Conservation (phyloP, 2,329 filamentous ascomycete species). For the Ophiocordyceps camponoti-leonardi region DNA sequence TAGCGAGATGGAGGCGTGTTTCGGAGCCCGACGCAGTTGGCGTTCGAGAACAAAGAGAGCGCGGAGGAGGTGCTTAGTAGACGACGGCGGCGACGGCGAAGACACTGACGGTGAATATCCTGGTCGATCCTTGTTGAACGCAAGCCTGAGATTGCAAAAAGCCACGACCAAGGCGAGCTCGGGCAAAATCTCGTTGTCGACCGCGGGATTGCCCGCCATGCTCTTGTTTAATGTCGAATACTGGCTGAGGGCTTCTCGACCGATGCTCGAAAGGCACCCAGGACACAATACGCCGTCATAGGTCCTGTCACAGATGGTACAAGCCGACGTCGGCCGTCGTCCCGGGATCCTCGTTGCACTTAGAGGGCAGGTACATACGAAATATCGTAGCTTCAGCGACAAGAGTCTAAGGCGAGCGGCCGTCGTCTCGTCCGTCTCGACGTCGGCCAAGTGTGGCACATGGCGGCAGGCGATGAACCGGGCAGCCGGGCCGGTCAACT, state of each 20-base stretch:
- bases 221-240: conserved; percentile 3
- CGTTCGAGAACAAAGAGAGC: conserved; percentile 31
- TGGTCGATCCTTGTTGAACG: conserved; percentile 5
- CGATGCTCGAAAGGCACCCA: conserved; percentile 9
- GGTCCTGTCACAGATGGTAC: conserved; percentile 8
- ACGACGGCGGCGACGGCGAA: conserved; percentile 3
- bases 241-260: conserved; percentile 6
- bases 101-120: background rate
- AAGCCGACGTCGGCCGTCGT: conserved; percentile 7
- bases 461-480: conserved; percentile 20
- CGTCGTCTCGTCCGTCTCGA: conserved; percentile 8
- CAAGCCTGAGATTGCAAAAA: conserved; percentile 15
- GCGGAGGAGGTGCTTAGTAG: conserved; percentile 22
- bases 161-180: conserved; percentile 18
- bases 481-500: conserved; percentile 22
- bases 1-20: conserved; percentile 28
- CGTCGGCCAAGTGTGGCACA: conserved; percentile 13
- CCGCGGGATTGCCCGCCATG: background rate
- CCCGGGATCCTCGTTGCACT: conserved; percentile 7
- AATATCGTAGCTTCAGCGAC: conserved; percentile 25
- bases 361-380: conserved; percentile 20
- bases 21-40: conserved; percentile 25
- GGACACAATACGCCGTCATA: conserved; percentile 6
- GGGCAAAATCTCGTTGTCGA: conserved; percentile 8
- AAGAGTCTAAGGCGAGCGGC: conserved; percentile 15